Evolutionary conservation across 2,329 filamentous ascomycete genomes (phyloP), one percentile per base, ranked within the genome.

Genomic region (Fusarium gaditjirri): DNA sequence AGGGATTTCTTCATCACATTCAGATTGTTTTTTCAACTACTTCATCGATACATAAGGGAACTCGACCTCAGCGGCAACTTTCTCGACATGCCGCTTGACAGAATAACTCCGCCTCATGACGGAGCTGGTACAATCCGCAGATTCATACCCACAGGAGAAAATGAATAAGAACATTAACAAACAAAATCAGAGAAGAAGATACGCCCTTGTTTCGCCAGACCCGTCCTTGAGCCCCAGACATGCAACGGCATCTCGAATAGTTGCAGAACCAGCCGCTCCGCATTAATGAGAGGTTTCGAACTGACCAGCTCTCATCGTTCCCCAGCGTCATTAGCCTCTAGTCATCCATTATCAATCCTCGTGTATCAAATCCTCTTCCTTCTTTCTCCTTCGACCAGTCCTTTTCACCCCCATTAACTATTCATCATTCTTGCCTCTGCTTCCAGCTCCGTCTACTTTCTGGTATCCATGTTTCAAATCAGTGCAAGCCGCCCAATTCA

Each of bases 41-140:
- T 70, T 72, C 70, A 68, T 72, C 58, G 61, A 68, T 73, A 73
- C 70, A 73, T 68, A 73, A 61, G 66, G 70, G 70, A 73, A 73
- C 33, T 58, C 50, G 50, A 65, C 55, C 67, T 73, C 66, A 73
- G 70, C 62, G 47, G 62, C 58, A 57, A 47, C 52, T 35, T 49
- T 31, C 31, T 50, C 27, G 17, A 38, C 47, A 49, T 42, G 70
- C 59, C 43, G 71, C 71, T 71, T 73, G 71, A 73, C 71, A 68
- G 56, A 71, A 63, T 46, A 73, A 61, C 41, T 57, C 61, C 56
- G 46, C 52, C 57, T 41, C 47, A 54, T 64, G 72, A 57, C 61
- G 61, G 58, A 58, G 43, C 43, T 41, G 52, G 60, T 52, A 62
- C 52, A 50, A 43, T 41, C 57, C 43, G 59, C 46, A 57, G 50